phyloP scores from a whole-genome alignment of 1,139 yeast species.

The Hemisphaericaspora subhashii region DNA sequence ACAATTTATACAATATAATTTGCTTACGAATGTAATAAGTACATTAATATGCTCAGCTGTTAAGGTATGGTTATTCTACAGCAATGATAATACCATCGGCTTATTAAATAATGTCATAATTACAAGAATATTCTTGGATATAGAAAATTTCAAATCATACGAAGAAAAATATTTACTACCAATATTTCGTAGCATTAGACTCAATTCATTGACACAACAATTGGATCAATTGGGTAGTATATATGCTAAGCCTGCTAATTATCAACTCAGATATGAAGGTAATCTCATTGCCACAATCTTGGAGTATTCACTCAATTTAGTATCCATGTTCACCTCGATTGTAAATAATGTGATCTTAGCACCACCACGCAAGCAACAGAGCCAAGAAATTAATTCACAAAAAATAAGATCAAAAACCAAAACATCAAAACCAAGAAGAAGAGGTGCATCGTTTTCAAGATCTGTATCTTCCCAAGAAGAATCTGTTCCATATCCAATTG shows the following conservation, averaged over 20 bases:
- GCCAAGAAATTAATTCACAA: not conserved
- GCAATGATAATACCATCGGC: conserved; percentile 9
- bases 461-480: conserved; percentile 2
- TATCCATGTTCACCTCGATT: too few relatives aligned
- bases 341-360: too few relatives aligned
- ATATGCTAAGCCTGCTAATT: conserved; percentile 8
- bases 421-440: not conserved
- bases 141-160: conserved; percentile 2
- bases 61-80: conserved; percentile 15
- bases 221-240: conserved; percentile 11
- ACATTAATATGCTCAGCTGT: conserved; percentile 2
- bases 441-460: not conserved
- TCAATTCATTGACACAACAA: conserved; percentile 10
- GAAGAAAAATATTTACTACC: conserved; percentile 10
- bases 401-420: conserved; percentile 1
- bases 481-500: conserved; percentile 4
- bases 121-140: conserved; percentile 1
- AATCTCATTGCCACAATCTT: not conserved
- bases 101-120: conserved; percentile 10
- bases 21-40: conserved; percentile 1
- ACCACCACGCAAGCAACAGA: not conserved
- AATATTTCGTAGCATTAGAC: conserved; percentile 4
- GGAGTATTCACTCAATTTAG: not conserved
- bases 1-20: conserved; percentile 5
- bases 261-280: not conserved